Conservation (phyloP, 78 protist species). For the Salpingoeca rosetta region DNA sequence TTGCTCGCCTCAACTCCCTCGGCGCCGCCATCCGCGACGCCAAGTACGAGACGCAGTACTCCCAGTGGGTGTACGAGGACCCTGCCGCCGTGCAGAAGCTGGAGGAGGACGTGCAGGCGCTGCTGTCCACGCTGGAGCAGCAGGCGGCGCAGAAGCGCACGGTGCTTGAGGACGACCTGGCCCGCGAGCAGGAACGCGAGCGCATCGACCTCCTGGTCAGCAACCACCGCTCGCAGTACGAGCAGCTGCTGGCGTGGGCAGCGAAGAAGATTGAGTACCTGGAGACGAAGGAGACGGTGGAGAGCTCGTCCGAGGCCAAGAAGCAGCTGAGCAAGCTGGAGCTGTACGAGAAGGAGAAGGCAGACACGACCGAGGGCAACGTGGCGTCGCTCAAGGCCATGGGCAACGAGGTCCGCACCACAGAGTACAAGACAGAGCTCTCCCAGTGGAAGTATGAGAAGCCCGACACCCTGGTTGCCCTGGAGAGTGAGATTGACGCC, state of each 20-base stretch:
- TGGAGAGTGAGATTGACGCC: neutral
- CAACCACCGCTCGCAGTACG: neutral
- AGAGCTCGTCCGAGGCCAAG: neutral
- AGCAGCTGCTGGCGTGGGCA: neutral
- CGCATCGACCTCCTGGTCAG: neutral
- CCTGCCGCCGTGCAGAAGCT: neutral
- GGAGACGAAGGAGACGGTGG: neutral
- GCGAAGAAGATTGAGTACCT: neutral
- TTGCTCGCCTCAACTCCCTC: neutral
- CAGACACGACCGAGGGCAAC: neutral
- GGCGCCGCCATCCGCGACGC: neutral
- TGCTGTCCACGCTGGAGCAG: no score
- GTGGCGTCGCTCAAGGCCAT: neutral
- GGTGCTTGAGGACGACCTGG: neutral
- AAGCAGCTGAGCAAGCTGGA: neutral
- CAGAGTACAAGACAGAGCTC: neutral
- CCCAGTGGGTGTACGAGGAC: neutral
- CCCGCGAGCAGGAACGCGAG: neutral
- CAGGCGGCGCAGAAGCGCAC: neutral
- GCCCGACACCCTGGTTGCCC: neutral
- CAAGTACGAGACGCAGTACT: neutral
- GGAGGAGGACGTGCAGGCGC: neutral
- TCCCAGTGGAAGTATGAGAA: neutral
- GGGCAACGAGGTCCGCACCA: neutral
- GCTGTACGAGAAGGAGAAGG: neutral